phyloP scores from a whole-genome alignment of 306 rosid genomes.

The Carpinus viminea region DNA sequence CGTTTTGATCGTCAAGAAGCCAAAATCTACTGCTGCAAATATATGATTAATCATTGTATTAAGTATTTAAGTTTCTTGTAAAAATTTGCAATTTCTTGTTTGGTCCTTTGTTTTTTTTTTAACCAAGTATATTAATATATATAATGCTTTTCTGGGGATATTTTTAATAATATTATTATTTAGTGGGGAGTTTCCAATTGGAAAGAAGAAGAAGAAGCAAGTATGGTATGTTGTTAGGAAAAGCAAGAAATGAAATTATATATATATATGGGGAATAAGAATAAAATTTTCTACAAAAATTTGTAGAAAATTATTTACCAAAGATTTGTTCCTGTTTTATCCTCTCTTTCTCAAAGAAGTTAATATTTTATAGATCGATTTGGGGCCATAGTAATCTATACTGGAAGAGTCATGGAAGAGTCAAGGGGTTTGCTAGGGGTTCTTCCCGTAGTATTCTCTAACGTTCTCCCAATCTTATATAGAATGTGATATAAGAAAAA shows the following conservation, averaged over 20 bases:
- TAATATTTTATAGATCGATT: background rate
- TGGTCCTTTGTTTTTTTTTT: background rate
- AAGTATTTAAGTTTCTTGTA: background rate
- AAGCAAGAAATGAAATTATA: background rate
- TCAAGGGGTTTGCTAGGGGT: no score
- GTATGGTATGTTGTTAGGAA: background rate
- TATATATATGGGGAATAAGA: background rate
- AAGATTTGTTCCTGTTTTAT: background rate
- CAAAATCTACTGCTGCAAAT: conserved; percentile 40
- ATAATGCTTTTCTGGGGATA: background rate
- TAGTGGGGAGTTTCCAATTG: background rate
- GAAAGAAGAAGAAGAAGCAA: background rate
- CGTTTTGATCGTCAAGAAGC: conserved; percentile 81
- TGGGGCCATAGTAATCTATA: no score
- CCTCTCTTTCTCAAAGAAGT: background rate
- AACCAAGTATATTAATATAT: background rate
- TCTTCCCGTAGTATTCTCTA: no score
- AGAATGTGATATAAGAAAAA: no score
- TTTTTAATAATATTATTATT: background rate
- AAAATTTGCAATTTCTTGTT: background rate
- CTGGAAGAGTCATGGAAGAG: no score
- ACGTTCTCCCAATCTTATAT: no score
- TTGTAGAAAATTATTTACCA: background rate
- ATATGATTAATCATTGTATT: background rate
- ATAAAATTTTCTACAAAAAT: background rate